Evolutionary conservation across 345 rosid genomes (phyloP).

Genomic region (Aegle marmelos): DNA sequence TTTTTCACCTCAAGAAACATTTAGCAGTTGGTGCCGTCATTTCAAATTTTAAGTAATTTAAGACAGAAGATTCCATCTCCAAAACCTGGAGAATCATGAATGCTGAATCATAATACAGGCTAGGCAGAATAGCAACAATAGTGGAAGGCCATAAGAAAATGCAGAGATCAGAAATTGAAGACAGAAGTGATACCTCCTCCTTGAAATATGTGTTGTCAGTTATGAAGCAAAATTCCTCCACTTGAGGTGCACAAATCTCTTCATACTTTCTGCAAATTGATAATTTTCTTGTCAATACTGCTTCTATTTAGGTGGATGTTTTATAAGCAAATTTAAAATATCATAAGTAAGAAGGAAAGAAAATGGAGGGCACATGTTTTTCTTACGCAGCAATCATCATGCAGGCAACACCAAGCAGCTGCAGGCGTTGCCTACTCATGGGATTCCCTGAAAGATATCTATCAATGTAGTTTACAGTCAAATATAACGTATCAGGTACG

Average conservation of each 20-base stretch:
- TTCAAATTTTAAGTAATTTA: slow-evolving; percentile 87
- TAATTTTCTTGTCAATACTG: slow-evolving; percentile 13
- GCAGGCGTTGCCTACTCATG: slow-evolving; percentile 75
- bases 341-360: neutral
- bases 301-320: neutral
- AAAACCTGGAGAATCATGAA: slow-evolving; percentile 46
- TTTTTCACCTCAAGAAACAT: slow-evolving; percentile 77
- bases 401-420: slow-evolving; percentile 89
- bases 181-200: slow-evolving; percentile 54
- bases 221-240: slow-evolving; percentile 88
- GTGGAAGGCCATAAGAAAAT: neutral
- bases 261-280: slow-evolving; percentile 70
- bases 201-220: slow-evolving; percentile 91
- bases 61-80: slow-evolving; percentile 86
- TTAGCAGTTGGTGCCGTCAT: slow-evolving; percentile 86
- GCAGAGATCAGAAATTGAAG: neutral
- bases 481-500: slow-evolving; percentile 75
- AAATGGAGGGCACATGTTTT: slow-evolving; percentile 1
- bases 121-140: neutral
- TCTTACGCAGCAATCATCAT: slow-evolving; percentile 95
- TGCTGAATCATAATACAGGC: neutral
- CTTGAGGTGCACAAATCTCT: slow-evolving; percentile 90
- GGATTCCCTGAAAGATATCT: slow-evolving; percentile 87
- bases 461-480: slow-evolving; percentile 85
- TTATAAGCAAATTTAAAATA: neutral